Conservation (phyloP, 495 filamentous ascomycete genomes). For the Poronia punctata region DNA sequence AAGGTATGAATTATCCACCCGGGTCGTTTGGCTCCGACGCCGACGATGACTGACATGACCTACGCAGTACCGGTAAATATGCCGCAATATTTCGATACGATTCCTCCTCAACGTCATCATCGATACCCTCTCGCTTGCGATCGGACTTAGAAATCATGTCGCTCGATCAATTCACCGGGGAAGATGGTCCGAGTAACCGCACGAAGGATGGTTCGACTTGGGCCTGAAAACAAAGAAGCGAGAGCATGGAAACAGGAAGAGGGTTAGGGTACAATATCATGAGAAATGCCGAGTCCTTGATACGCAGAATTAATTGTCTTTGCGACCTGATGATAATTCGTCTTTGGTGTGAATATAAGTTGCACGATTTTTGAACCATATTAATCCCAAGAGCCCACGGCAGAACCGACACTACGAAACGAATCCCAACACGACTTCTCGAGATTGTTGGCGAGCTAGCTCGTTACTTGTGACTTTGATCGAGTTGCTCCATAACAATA, state of each 20-base stretch:
- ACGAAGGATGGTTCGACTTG: conserved; percentile 1
- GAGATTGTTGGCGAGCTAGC: no score
- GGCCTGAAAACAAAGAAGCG: not conserved
- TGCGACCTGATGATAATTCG: no score
- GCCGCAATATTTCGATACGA: conserved; percentile 1
- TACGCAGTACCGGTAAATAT: conserved; percentile 9
- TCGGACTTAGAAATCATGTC: conserved; percentile 2
- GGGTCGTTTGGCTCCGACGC: not conserved
- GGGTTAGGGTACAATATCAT: conserved; percentile 6
- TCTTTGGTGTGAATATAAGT: no score
- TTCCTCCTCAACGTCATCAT: conserved; percentile 3
- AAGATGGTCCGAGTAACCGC: not conserved
- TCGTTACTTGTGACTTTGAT: no score
- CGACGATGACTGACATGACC: not conserved
- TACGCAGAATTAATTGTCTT: no score
- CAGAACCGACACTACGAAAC: no score
- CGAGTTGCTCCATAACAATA: no score
- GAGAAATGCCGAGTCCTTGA: conserved; percentile 9
- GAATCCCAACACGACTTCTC: no score
- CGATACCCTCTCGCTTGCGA: conserved; percentile 7
- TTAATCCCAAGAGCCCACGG: no score
- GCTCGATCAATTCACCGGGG: not conserved
- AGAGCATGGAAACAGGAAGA: conserved; percentile 3
- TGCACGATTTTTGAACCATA: no score
- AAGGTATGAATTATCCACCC: no score